Percentiles rank a stretch among this genome's conserved stretches.
These are phyloP conservation scores for Aspergillus baeticus DNA, from an alignment of 495 filamentous ascomycete species.

Conservation along the genomic window DNA sequence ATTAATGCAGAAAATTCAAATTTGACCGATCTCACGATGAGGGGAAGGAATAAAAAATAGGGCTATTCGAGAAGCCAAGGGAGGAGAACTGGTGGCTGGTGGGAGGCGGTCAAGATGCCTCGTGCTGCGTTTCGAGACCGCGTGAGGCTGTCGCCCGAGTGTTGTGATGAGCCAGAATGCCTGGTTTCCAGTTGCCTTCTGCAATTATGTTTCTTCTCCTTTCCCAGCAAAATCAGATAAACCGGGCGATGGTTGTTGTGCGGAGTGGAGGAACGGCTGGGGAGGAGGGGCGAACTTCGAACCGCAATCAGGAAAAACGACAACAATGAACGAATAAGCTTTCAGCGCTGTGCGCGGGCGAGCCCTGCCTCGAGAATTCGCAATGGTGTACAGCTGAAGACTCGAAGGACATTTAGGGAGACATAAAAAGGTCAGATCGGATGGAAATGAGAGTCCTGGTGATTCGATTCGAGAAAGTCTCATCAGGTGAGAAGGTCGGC, in stretches of 20 bases:
- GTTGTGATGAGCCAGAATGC: background rate
- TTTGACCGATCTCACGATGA: background rate
- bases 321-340: constrained; percentile 15
- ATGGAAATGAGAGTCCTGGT: constrained; percentile 1
- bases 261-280: constrained; percentile 12
- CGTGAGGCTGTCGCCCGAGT: background rate
- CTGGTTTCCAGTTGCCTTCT: background rate
- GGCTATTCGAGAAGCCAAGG: constrained; percentile 3
- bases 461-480: background rate
- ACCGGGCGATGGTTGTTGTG: constrained; percentile 8
- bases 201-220: background rate
- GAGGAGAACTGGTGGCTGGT: constrained; percentile 13
- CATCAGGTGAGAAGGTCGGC: background rate
- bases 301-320: constrained; percentile 1
- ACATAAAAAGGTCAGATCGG: background rate
- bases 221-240: background rate
- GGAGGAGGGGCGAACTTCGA: constrained; percentile 10
- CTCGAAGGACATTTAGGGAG: background rate
- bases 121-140: background rate
- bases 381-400: background rate
- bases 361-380: background rate
- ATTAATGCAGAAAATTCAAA: background rate
- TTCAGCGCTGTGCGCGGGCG: background rate
- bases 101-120: constrained; percentile 17
- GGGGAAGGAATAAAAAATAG: constrained; percentile 4